Evolutionary conservation across 176 grass and related monocot genomes (phyloP).

Genomic region (Avena eriantha): DNA sequence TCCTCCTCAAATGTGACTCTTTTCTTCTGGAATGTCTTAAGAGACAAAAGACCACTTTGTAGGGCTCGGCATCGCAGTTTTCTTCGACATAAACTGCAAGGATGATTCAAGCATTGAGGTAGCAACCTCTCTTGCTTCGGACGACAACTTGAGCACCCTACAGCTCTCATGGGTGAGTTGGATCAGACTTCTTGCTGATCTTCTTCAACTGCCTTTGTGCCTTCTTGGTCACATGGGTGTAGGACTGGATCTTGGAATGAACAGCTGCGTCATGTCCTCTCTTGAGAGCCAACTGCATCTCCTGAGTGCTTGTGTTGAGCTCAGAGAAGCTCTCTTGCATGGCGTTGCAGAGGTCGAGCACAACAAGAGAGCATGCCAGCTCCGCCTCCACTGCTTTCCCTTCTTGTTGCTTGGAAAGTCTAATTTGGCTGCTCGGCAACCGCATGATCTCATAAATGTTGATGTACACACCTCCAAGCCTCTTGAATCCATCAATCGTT

Average conservation of each 20-base stretch:
- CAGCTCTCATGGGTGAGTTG: constrained; percentile 20
- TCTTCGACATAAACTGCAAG: constrained; percentile 16
- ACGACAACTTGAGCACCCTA: constrained; percentile 44
- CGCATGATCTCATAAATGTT: constrained; percentile 35
- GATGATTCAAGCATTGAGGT: constrained; percentile 45
- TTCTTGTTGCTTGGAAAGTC: constrained; percentile 39
- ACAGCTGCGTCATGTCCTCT: constrained; percentile 37
- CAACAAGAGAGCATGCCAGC: constrained; percentile 35
- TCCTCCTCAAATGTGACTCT: constrained; percentile 33
- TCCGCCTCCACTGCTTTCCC: constrained; percentile 47
- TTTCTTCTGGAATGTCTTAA: constrained; percentile 48
- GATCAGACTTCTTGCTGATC: constrained; percentile 43
- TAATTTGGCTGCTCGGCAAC: constrained; percentile 34
- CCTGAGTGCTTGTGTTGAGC: constrained; percentile 25
- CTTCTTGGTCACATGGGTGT: constrained; percentile 38
- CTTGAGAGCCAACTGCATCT: constrained; percentile 36
- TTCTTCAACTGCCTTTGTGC: constrained; percentile 51
- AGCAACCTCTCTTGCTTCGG: constrained; percentile 43
- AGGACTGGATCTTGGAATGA: constrained; percentile 40
- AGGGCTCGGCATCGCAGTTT: constrained; percentile 24
- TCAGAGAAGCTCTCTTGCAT: constrained; percentile 29
- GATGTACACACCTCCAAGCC: constrained; percentile 29
- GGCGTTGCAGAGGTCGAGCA: constrained; percentile 40
- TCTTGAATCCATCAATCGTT: constrained; percentile 21
- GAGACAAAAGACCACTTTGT: constrained; percentile 56